phyloP scores from a whole-genome alignment of 345 rosid genomes.

The Camelina laxa region DNA sequence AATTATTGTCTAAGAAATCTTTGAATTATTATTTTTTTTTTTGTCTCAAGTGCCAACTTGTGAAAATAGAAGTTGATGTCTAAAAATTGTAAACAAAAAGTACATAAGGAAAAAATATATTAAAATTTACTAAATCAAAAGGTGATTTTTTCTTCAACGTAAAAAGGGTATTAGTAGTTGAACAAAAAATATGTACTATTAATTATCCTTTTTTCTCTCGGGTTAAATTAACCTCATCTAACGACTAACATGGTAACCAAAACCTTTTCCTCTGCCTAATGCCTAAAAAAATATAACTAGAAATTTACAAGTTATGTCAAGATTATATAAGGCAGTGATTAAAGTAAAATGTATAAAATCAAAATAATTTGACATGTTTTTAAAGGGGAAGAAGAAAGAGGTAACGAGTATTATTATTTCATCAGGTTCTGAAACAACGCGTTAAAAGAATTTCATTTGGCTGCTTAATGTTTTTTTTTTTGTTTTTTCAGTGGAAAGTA shows the following conservation, averaged over 20 bases:
- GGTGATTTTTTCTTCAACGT: not conserved
- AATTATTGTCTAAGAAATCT: not conserved
- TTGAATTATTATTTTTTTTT: too few relatives aligned
- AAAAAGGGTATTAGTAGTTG: not conserved
- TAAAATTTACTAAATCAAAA: not conserved
- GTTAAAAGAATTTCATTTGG: slow-evolving; percentile 45
- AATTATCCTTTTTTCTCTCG: not conserved
- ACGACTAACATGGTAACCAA: not conserved
- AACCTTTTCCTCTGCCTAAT: not conserved
- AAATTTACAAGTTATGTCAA: not conserved
- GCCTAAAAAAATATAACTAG: not conserved
- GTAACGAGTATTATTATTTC: slow-evolving; percentile 32
- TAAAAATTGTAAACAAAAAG: not conserved
- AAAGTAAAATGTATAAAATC: slow-evolving; percentile 19
- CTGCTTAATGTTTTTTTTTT: slow-evolving; percentile 46
- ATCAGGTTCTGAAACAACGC: slow-evolving; percentile 44
- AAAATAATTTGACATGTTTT: slow-evolving; percentile 34
- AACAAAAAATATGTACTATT: too few relatives aligned
- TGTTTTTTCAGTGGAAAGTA: slow-evolving; percentile 20
- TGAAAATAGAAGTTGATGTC: not conserved
- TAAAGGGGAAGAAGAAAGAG: slow-evolving; percentile 20
- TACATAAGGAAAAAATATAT: not conserved
- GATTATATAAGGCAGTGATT: not conserved
- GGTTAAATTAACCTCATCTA: not conserved
- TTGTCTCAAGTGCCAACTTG: not conserved